These are phyloP conservation scores for Eragrostis tef DNA, from an alignment of 202 grass and related monocot species.

Conservation along the genomic window DNA sequence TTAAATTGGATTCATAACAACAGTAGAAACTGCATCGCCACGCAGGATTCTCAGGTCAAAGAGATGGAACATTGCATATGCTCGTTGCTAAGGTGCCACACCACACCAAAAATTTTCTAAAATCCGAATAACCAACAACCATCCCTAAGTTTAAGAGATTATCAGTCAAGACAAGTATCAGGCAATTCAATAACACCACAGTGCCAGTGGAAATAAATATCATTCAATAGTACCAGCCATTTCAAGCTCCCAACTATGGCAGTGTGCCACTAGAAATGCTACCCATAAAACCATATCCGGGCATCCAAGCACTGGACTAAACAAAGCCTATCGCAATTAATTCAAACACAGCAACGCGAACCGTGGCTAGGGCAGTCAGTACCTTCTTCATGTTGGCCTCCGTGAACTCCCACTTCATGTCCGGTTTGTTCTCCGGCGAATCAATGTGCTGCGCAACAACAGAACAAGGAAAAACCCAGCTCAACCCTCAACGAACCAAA, in stretches of 20 bases:
- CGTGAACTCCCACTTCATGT: conserved; percentile 76
- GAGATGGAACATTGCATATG: background rate
- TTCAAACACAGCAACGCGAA: conserved; percentile 11
- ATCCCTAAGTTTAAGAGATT: background rate
- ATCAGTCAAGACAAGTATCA: background rate
- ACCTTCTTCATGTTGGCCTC: conserved; percentile 84
- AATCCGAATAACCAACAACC: background rate
- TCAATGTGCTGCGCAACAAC: conserved; percentile 81
- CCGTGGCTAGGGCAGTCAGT: background rate
- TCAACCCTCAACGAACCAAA: conserved; percentile 38
- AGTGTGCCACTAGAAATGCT: background rate
- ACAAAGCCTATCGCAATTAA: background rate
- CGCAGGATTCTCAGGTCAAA: background rate
- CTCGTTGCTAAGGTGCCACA: background rate
- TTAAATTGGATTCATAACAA: background rate
- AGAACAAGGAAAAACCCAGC: conserved; percentile 9
- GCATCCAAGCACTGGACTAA: conserved; percentile 1
- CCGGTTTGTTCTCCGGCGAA: conserved; percentile 82
- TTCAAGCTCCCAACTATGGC: background rate
- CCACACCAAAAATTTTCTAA: conserved; percentile 3
- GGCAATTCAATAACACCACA: conserved; percentile 3
- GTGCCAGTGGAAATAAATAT: background rate
- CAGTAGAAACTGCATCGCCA: background rate
- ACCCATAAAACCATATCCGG: background rate
- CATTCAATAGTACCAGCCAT: conserved; percentile 2